Evolutionary conservation across 352 stramenopile genomes (phyloP).

Genomic region (Globisporangium yorkense): DNA sequence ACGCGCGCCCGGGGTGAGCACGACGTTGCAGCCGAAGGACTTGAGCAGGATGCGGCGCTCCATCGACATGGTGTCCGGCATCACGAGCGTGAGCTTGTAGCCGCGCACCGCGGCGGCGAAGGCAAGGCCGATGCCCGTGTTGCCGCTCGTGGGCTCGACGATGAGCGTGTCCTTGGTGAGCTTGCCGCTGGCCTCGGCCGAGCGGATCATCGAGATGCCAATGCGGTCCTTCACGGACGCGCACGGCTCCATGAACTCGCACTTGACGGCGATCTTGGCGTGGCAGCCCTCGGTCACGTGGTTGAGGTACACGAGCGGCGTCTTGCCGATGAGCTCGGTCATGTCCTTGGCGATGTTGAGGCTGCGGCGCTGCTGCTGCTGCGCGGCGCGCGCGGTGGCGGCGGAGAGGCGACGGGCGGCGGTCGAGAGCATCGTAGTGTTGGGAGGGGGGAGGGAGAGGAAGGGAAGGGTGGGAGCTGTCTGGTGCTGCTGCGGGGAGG

Average conservation of each 20-base stretch:
- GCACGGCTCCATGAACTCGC: conserved; percentile 88
- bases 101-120: conserved; percentile 88
- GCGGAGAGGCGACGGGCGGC: conserved; percentile 21
- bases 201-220: conserved; percentile 81
- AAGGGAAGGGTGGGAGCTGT: background rate
- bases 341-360: conserved; percentile 91
- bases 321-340: conserved; percentile 94
- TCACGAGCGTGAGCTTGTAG: conserved; percentile 92
- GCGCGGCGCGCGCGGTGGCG: conserved; percentile 18
- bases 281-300: conserved; percentile 66
- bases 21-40: conserved; percentile 88
- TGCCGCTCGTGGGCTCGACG: conserved; percentile 93
- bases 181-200: conserved; percentile 60
- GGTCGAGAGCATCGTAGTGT: conserved; percentile 13
- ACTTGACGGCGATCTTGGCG: conserved; percentile 87
- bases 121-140: conserved; percentile 93
- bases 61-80: conserved; percentile 96
- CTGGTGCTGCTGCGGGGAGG: no score
- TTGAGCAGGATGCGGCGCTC: conserved; percentile 94
- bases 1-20: conserved; percentile 87
- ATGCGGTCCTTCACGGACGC: conserved; percentile 86
- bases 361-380: conserved; percentile 22
- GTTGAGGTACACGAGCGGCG: conserved; percentile 92
- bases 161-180: conserved; percentile 80
- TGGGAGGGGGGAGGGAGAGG: conserved; percentile 1